Conservation (phyloP, 345 rosid genomes). For the Eucalyptus sp. region DNA sequence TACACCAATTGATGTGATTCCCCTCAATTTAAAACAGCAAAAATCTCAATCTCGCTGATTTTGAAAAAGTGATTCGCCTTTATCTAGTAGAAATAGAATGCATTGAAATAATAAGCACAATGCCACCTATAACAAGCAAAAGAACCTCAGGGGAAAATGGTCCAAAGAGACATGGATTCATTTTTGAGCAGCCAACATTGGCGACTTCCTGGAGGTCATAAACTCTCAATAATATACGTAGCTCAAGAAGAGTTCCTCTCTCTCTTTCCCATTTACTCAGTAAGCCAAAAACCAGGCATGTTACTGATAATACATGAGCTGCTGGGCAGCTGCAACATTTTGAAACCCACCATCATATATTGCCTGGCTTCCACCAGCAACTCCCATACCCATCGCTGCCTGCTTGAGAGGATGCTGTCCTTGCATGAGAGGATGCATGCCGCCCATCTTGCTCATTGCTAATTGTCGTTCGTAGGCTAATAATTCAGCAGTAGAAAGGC, state of each 20-base stretch:
- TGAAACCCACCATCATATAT: no score
- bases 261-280: no score
- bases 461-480: no score
- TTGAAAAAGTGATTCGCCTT: neutral
- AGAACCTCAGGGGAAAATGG: neutral
- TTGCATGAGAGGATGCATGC: no score
- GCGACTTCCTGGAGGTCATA: neutral
- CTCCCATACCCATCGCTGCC: no score
- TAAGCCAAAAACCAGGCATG: no score
- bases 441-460: no score
- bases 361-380: no score
- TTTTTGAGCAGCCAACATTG: neutral
- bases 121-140: neutral
- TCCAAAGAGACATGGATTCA: neutral
- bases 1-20: rapidly evolving
- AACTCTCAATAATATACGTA: neutral
- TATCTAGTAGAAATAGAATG: neutral
- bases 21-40: neutral
- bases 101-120: neutral
- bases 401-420: no score
- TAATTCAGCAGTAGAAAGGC: slow-evolving; percentile 43
- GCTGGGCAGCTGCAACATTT: no score
- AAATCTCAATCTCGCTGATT: neutral
- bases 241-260: neutral
- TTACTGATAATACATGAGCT: no score